Evolutionary conservation across 192 early-diverging fungal species (phyloP).

Genomic region (Rhizoclosmatium globosum): DNA sequence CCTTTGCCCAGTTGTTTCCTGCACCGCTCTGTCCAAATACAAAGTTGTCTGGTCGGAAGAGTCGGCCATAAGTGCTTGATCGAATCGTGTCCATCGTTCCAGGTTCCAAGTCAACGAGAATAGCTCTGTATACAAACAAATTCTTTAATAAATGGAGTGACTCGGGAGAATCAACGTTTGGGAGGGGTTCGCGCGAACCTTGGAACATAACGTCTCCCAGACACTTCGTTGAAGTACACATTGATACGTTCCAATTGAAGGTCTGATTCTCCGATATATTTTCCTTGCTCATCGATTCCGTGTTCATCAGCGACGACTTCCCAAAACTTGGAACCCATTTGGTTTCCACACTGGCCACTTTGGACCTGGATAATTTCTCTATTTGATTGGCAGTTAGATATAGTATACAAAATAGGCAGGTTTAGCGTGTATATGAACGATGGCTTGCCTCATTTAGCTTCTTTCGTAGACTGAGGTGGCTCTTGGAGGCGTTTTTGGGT

Average conservation of each 20-base stretch:
- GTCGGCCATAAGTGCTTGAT: constrained; percentile 77
- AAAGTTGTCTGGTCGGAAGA: constrained; percentile 98
- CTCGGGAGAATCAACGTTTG: not conserved
- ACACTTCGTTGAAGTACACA: constrained; percentile 97
- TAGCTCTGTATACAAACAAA: constrained; percentile 49
- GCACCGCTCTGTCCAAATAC: constrained; percentile 95
- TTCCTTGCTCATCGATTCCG: constrained; percentile 84
- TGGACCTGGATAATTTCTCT: constrained; percentile 95
- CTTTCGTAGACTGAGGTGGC: no score
- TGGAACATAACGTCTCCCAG: constrained; percentile 67
- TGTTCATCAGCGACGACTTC: constrained; percentile 93
- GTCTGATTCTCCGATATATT: constrained; percentile 85
- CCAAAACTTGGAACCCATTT: constrained; percentile 93
- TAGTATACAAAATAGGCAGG: no score
- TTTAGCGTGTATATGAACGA: no score
- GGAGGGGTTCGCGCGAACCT: constrained; percentile 6
- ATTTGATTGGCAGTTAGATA: no score
- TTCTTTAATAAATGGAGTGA: not conserved
- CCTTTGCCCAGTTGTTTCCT: constrained; percentile 99
- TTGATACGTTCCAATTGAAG: constrained; percentile 96
- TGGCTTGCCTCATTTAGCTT: no score
- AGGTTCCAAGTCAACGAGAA: constrained; percentile 97
- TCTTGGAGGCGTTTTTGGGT: no score
- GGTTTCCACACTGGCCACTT: constrained; percentile 94
- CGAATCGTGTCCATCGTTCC: constrained; percentile 94